These are phyloP conservation scores for Diplocarpon rosae DNA, from an alignment of 2,329 filamentous ascomycete genomes.

Conservation along the genomic window DNA sequence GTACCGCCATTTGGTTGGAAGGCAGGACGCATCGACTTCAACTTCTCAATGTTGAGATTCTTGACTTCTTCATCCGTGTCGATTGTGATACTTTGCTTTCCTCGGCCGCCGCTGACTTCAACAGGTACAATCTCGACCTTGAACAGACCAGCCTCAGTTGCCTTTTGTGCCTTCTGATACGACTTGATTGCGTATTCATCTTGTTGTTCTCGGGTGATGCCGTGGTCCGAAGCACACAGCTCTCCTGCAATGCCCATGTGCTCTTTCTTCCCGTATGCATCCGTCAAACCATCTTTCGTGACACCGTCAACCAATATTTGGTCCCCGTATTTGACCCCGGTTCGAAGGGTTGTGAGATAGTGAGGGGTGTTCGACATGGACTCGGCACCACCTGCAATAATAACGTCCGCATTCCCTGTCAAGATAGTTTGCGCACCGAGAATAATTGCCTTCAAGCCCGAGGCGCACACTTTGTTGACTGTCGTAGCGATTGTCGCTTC, in stretches of 20 bases:
- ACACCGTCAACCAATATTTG: constrained; percentile 82
- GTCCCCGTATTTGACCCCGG: constrained; percentile 87
- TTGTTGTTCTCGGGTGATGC: constrained; percentile 72
- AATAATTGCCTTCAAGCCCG: constrained; percentile 85
- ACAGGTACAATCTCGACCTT: constrained; percentile 78
- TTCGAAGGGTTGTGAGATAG: constrained; percentile 82
- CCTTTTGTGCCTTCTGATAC: constrained; percentile 86
- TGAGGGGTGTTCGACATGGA: constrained; percentile 98
- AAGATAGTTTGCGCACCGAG: constrained; percentile 95
- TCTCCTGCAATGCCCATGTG: constrained; percentile 93
- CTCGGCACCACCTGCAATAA: constrained; percentile 90
- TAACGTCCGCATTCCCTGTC: constrained; percentile 82
- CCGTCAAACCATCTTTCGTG: constrained; percentile 86
- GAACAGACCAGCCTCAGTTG: constrained; percentile 73
- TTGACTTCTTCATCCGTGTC: constrained; percentile 91
- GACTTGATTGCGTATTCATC: constrained; percentile 93
- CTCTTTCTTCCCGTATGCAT: constrained; percentile 83
- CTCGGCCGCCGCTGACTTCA: constrained; percentile 76
- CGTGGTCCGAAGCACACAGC: constrained; percentile 80
- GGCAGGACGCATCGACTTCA: constrained; percentile 73
- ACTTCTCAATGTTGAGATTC: constrained; percentile 79
- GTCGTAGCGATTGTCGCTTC: constrained; percentile 77
- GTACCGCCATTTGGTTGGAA: constrained; percentile 75
- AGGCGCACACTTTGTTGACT: constrained; percentile 98
- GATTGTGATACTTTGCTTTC: constrained; percentile 74